These are phyloP conservation scores for Creolimax fragrantissima DNA, from an alignment of 78 protist species.

Conservation along the genomic window DNA sequence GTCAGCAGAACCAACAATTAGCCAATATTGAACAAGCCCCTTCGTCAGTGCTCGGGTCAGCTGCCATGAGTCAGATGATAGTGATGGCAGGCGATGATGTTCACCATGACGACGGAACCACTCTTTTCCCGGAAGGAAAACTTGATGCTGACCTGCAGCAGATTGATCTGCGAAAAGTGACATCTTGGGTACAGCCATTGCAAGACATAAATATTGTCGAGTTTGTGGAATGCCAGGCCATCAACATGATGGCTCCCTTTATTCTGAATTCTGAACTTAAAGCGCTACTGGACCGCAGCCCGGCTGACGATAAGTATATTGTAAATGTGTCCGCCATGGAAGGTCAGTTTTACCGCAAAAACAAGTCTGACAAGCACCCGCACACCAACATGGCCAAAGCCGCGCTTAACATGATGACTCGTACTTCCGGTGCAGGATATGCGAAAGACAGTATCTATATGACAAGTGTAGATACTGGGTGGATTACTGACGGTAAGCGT, in stretches of 20 bases:
- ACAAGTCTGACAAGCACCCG: constrained; percentile 69
- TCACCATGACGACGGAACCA: neutral
- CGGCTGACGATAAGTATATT: constrained; percentile 32
- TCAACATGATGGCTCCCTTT: constrained; percentile 40
- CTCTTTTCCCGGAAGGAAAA: constrained; percentile 1
- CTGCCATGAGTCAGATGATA: neutral
- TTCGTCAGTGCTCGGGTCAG: neutral
- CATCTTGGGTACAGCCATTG: neutral
- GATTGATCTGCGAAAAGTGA: neutral
- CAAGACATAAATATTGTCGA: constrained; percentile 24
- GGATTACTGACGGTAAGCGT: constrained; percentile 56
- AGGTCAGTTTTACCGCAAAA: constrained; percentile 57
- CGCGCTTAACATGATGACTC: constrained; percentile 90
- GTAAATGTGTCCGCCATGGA: constrained; percentile 93
- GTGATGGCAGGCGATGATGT: neutral
- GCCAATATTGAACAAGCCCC: neutral
- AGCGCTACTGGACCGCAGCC: neutral
- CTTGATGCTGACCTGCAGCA: neutral
- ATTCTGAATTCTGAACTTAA: constrained; percentile 28
- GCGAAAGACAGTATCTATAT: constrained; percentile 59
- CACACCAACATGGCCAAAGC: constrained; percentile 96
- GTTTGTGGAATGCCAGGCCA: neutral
- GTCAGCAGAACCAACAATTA: neutral
- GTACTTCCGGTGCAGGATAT: constrained; percentile 58
- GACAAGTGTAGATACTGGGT: constrained; percentile 73